phyloP scores from a whole-genome alignment of 176 grass and related monocot species.

The Triticum urartu region DNA sequence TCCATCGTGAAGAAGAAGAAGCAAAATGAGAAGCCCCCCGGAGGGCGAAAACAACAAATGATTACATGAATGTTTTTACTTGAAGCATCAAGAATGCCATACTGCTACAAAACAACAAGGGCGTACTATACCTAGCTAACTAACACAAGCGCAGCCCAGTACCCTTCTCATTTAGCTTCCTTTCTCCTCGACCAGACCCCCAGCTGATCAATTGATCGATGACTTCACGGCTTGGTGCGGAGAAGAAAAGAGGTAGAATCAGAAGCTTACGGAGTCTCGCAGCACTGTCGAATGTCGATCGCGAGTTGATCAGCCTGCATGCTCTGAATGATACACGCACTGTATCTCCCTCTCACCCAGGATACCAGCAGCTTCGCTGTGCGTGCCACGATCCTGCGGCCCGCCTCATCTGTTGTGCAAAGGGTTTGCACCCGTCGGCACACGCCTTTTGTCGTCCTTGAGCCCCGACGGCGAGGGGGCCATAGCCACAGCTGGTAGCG shows the following conservation, averaged over 20 bases:
- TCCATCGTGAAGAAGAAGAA: background rate
- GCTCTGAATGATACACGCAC: background rate
- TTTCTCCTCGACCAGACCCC: constrained; percentile 14
- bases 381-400: background rate
- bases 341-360: background rate
- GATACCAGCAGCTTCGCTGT: background rate
- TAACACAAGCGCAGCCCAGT: background rate
- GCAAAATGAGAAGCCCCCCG: background rate
- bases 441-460: constrained; percentile 33
- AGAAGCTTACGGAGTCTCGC: constrained; percentile 24
- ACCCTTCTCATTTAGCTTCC: constrained; percentile 32
- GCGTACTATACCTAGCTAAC: background rate
- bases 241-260: constrained; percentile 39
- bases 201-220: background rate
- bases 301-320: background rate
- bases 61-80: constrained; percentile 35
- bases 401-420: constrained; percentile 63
- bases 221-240: background rate
- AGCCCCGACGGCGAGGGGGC: constrained; percentile 33
- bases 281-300: background rate
- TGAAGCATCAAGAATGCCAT: constrained; percentile 22
- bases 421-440: constrained; percentile 65
- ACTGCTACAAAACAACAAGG: background rate
- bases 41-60: background rate
- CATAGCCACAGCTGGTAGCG: constrained; percentile 10